These are phyloP conservation scores for Cephalotrichum gorgonifer DNA, from an alignment of 2,329 filamentous ascomycete genomes.

Conservation along the genomic window DNA sequence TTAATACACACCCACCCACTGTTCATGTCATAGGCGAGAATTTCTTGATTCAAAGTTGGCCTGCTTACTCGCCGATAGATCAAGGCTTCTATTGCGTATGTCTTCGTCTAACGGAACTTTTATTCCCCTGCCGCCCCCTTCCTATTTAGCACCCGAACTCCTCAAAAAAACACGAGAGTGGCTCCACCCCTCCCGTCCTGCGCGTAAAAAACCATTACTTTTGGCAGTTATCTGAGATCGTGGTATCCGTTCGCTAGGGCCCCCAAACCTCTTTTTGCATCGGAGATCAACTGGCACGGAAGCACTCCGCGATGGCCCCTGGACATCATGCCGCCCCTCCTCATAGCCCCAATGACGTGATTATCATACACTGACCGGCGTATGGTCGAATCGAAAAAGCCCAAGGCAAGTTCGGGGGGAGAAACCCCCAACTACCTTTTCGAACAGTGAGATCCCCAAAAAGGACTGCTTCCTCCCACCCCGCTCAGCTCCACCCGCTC, in stretches of 20 bases:
- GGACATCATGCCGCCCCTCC: not conserved
- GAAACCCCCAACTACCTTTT: not conserved
- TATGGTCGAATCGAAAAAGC: not conserved
- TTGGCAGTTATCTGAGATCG: not conserved
- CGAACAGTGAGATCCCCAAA: not conserved
- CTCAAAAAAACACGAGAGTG: not conserved
- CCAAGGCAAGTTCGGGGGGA: not conserved
- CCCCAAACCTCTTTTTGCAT: no score
- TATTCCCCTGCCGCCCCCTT: not conserved
- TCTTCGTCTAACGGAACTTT: not conserved
- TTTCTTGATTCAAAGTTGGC: no score
- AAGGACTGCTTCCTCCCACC: no score
- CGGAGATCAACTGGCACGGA: no score
- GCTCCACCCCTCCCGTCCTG: not conserved
- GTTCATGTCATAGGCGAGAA: no score
- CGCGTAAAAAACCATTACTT: not conserved
- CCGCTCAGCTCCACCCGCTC: slow-evolving; percentile 10
- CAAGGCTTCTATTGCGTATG: not conserved
- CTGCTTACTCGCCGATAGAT: not conserved
- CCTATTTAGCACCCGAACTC: not conserved
- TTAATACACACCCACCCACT: no score
- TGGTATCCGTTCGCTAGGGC: not conserved
- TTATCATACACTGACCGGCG: not conserved
- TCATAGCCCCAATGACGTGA: not conserved
- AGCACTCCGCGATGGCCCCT: no score